A percentile compares a stretch with the other conserved stretches of the same genome.
These are phyloP conservation scores for Astrothelium macrocarpum DNA, from an alignment of 495 filamentous ascomycete species.

Conservation along the genomic window DNA sequence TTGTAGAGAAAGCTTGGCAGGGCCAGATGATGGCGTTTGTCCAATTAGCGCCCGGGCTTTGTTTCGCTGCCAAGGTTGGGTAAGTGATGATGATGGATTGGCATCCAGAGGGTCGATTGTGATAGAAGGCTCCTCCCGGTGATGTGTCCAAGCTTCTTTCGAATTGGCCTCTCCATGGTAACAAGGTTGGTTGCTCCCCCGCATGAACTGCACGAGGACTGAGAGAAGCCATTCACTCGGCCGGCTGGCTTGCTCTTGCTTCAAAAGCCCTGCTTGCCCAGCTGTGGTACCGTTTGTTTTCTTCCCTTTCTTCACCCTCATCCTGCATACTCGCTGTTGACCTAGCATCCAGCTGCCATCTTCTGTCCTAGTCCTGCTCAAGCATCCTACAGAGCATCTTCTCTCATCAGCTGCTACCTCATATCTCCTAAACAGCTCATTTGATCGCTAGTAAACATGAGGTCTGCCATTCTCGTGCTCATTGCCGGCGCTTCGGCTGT, in stretches of 20 bases:
- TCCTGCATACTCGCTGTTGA: not conserved
- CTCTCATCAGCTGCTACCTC: not conserved
- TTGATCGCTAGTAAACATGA: slow-evolving; percentile 22
- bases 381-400: slow-evolving; percentile 6
- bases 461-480: slow-evolving; percentile 24
- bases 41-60: not conserved
- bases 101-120: too few relatives aligned
- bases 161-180: not conserved
- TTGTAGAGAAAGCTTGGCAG: slow-evolving; percentile 7
- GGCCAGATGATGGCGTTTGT: not conserved
- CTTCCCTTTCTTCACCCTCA: slow-evolving; percentile 2
- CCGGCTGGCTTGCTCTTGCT: not conserved
- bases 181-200: not conserved
- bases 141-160: too few relatives aligned
- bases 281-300: not conserved
- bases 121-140: too few relatives aligned
- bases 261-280: not conserved
- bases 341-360: slow-evolving; percentile 1
- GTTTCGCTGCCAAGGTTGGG: not conserved
- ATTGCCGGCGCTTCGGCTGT: slow-evolving; percentile 18
- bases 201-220: not conserved
- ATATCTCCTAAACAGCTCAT: not conserved
- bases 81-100: too few relatives aligned
- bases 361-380: not conserved
- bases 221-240: not conserved